Percentiles rank a stretch among this genome's conserved stretches.
These are phyloP conservation scores for Botrytis aclada DNA, from an alignment of 2,329 filamentous ascomycete species.

Conservation along the genomic window DNA sequence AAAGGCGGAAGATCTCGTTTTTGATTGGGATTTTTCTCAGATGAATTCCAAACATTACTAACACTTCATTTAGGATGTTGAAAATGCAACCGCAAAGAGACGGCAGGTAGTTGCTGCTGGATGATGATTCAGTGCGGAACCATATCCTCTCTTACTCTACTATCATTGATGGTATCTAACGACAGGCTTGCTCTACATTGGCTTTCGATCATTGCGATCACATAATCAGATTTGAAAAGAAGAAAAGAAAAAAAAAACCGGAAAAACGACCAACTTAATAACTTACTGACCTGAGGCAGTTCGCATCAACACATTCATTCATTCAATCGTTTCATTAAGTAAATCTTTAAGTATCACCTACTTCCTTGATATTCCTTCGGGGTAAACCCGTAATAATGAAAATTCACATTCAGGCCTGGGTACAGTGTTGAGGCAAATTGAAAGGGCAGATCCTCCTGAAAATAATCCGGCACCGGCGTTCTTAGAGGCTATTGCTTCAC, in stretches of 20 bases:
- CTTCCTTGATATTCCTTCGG: slow-evolving; percentile 19
- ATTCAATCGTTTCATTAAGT: slow-evolving; percentile 21
- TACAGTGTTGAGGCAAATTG: slow-evolving; percentile 2
- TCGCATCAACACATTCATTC: slow-evolving; percentile 9
- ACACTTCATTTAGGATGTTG: slow-evolving; percentile 32
- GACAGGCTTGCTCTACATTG: slow-evolving; percentile 25
- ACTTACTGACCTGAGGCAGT: slow-evolving; percentile 4
- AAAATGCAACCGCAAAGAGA: slow-evolving; percentile 35
- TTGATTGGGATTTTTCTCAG: slow-evolving; percentile 12
- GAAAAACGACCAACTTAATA: slow-evolving; percentile 8
- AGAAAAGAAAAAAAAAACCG: neutral
- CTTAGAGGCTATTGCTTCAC: slow-evolving; percentile 21
- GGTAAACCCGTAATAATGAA: slow-evolving; percentile 21
- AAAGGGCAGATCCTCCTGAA: slow-evolving; percentile 8
- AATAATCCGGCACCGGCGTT: slow-evolving; percentile 24
- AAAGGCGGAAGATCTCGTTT: slow-evolving; percentile 17
- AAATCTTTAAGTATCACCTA: slow-evolving; percentile 23
- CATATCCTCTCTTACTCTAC: slow-evolving; percentile 25
- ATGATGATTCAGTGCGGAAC: slow-evolving; percentile 34
- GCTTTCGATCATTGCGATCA: slow-evolving; percentile 9
- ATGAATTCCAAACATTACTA: slow-evolving; percentile 23
- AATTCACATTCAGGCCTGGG: slow-evolving; percentile 23
- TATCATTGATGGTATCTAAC: slow-evolving; percentile 36
- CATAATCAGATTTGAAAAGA: neutral
- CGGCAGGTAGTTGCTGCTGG: slow-evolving; percentile 37